Evolutionary conservation across 2,329 filamentous ascomycete species (phyloP).

Genomic region (Nemania sp.): DNA sequence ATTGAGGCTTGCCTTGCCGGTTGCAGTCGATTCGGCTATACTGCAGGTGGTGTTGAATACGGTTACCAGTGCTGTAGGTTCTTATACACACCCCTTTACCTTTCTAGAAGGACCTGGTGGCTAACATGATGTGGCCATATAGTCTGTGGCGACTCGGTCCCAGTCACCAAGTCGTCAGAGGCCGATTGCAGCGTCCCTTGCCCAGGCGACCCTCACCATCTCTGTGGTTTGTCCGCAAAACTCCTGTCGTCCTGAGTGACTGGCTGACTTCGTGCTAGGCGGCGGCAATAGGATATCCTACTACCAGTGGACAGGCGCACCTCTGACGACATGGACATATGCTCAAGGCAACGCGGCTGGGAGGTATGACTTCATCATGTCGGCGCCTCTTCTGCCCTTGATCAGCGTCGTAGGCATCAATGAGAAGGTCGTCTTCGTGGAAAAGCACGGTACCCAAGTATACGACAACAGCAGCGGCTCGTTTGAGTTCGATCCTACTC

Average conservation of each 20-base stretch:
- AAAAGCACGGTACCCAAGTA: slow-evolving; percentile 59
- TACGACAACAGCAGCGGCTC: slow-evolving; percentile 61
- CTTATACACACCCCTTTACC: too few species aligned
- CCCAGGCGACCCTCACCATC: slow-evolving; percentile 42
- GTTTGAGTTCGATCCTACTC: slow-evolving; percentile 60
- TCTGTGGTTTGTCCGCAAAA: slow-evolving; percentile 41
- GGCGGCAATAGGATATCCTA: slow-evolving; percentile 52
- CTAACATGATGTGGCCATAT: slow-evolving; percentile 8
- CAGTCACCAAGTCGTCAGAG: slow-evolving; percentile 41
- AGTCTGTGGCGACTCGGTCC: slow-evolving; percentile 45
- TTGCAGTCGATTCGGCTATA: slow-evolving; percentile 49
- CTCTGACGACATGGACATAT: slow-evolving; percentile 55
- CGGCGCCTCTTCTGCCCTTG: slow-evolving; percentile 58
- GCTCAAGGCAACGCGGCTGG: slow-evolving; percentile 55
- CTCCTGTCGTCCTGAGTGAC: too few species aligned
- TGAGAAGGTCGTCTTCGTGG: slow-evolving; percentile 59
- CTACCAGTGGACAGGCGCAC: slow-evolving; percentile 52
- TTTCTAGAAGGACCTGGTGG: background rate
- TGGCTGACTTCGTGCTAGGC: slow-evolving; percentile 15
- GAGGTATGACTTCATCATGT: slow-evolving; percentile 57
- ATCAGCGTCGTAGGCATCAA: slow-evolving; percentile 56
- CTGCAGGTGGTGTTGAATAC: slow-evolving; percentile 50
- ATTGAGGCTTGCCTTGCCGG: slow-evolving; percentile 47
- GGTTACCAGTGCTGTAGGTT: slow-evolving; percentile 47
- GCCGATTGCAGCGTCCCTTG: slow-evolving; percentile 46